Conservation (phyloP, 2,329 filamentous ascomycete genomes). For the Penicillium paneum region DNA sequence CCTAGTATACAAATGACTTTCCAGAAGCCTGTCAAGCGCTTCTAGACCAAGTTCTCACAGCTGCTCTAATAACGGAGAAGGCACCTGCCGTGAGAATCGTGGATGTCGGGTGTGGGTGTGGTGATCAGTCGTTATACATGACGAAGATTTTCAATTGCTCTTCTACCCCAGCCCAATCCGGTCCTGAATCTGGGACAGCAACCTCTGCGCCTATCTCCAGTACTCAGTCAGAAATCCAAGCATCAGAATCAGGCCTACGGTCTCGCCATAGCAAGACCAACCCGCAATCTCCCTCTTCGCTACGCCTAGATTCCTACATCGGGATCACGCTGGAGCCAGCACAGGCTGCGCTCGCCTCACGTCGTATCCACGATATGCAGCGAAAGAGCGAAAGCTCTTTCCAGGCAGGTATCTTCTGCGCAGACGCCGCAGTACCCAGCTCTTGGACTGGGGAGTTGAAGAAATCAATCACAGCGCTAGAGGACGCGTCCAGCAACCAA, state of each 20-base stretch:
- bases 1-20: conserved; percentile 37
- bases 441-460: conserved; percentile 40
- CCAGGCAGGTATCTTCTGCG: conserved; percentile 42
- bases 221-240: not conserved
- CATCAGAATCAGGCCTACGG: not conserved
- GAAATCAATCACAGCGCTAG: conserved; percentile 7
- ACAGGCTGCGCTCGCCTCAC: conserved; percentile 43
- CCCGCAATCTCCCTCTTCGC: not conserved
- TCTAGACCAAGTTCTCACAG: conserved; percentile 48
- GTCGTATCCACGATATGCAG: conserved; percentile 9
- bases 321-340: conserved; percentile 52
- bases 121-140: conserved; percentile 55
- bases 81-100: conserved; percentile 29
- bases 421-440: conserved; percentile 50
- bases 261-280: not conserved
- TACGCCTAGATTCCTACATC: not conserved
- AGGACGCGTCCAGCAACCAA: not conserved
- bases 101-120: conserved; percentile 59
- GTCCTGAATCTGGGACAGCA: not conserved
- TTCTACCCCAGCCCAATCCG: not conserved
- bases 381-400: not conserved
- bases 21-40: conserved; percentile 51
- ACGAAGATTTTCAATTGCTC: conserved; percentile 26
- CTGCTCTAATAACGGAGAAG: conserved; percentile 38
- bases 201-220: not conserved